Conservation (phyloP, 208 protist species). For the Porcisia deanei region DNA sequence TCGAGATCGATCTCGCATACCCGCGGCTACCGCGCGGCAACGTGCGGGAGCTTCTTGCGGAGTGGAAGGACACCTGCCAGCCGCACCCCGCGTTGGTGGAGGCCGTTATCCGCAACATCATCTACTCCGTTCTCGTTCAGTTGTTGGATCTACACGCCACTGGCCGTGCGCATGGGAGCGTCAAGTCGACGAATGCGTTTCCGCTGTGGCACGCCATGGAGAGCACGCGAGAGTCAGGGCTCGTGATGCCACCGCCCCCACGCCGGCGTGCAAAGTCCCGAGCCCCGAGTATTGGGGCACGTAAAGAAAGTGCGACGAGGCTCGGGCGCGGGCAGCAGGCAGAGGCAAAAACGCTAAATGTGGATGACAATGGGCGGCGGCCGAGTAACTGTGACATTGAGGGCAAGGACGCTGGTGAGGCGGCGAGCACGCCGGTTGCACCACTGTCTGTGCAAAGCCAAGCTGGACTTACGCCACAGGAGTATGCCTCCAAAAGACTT, state of each 20-base stretch:
- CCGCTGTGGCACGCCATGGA: conserved; percentile 42
- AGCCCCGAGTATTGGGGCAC: neutral
- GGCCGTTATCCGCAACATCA: conserved; percentile 65
- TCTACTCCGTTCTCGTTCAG: conserved; percentile 54
- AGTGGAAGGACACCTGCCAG: conserved; percentile 32
- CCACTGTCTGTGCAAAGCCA: too few relatives aligned
- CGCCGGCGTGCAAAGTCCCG: neutral
- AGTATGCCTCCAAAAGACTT: neutral
- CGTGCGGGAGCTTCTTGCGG: conserved; percentile 42
- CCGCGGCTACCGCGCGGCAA: conserved; percentile 59
- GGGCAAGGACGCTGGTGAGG: neutral
- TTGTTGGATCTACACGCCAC: conserved; percentile 49
- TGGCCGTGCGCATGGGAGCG: conserved; percentile 58
- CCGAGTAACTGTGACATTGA: neutral
- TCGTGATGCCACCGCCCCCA: conserved; percentile 24
- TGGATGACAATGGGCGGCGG: neutral
- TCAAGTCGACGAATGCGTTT: conserved; percentile 81
- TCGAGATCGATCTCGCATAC: conserved; percentile 47
- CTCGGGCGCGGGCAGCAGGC: neutral
- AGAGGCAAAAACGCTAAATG: neutral
- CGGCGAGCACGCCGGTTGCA: neutral
- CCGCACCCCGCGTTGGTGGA: conserved; percentile 55
- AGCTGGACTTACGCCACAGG: neutral
- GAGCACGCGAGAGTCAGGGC: conserved; percentile 20
- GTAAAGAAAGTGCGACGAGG: neutral